Percentiles rank a stretch among this genome's conserved stretches.
These are phyloP conservation scores for Balansia obtecta DNA, from an alignment of 2,329 filamentous ascomycete genomes.

Conservation along the genomic window DNA sequence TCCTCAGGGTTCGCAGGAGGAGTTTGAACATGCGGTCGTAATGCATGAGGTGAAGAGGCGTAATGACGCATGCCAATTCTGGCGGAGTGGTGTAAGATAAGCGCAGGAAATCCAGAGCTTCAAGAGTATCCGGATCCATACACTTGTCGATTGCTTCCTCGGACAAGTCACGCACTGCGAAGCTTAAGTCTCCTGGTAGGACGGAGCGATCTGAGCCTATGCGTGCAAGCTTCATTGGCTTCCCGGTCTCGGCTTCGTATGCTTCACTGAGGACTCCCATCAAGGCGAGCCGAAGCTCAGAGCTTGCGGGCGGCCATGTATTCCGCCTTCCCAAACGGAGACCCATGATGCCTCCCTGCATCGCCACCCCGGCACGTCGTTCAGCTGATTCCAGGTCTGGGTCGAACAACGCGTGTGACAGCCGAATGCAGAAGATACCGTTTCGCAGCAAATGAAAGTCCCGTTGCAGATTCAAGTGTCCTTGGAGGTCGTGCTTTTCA, in stretches of 20 bases:
- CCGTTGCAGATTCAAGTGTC: slow-evolving; percentile 63
- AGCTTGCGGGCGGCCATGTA: slow-evolving; percentile 87
- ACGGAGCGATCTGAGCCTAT: slow-evolving; percentile 20
- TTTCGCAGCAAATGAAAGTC: slow-evolving; percentile 78
- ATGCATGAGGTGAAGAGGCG: slow-evolving; percentile 54
- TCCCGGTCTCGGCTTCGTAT: slow-evolving; percentile 30
- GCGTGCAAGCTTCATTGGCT: slow-evolving; percentile 9
- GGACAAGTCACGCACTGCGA: slow-evolving; percentile 71
- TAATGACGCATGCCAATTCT: slow-evolving; percentile 62
- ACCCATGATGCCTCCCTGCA: slow-evolving; percentile 63
- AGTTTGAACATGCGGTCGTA: slow-evolving; percentile 81
- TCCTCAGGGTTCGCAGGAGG: slow-evolving; percentile 62
- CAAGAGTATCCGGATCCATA: slow-evolving; percentile 68
- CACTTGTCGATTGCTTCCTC: slow-evolving; percentile 70
- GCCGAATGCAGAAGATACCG: slow-evolving; percentile 66
- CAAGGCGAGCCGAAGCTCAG: slow-evolving; percentile 77
- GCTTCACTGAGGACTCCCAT: slow-evolving; percentile 76
- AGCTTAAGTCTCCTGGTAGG: slow-evolving; percentile 62
- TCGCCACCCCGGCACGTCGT: slow-evolving; percentile 53
- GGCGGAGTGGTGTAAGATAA: slow-evolving; percentile 70
- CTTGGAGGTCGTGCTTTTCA: slow-evolving; percentile 53
- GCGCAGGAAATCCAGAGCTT: slow-evolving; percentile 86
- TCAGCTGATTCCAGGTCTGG: slow-evolving; percentile 72
- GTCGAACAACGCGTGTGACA: slow-evolving; percentile 77
- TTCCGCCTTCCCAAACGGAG: slow-evolving; percentile 69